These are phyloP conservation scores for Ascochyta viciae-villosae DNA, from an alignment of 2,329 filamentous ascomycete species.

Conservation along the genomic window DNA sequence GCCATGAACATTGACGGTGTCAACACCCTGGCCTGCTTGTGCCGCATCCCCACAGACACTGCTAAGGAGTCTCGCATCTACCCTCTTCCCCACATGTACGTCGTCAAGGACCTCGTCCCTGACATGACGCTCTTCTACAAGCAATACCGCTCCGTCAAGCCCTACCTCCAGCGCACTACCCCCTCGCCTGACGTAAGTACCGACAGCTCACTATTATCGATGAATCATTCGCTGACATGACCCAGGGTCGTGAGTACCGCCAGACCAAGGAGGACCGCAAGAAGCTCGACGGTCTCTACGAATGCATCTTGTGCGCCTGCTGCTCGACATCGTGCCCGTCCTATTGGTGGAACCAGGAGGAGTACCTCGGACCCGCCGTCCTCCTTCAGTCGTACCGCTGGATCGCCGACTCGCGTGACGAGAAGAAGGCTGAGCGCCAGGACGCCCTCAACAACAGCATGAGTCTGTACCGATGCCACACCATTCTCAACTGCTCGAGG, in stretches of 20 bases:
- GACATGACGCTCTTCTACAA: constrained; percentile 99
- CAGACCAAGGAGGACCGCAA: constrained; percentile 91
- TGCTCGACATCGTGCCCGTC: constrained; percentile 99
- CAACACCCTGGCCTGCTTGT: constrained; percentile 96
- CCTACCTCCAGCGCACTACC: constrained; percentile 91
- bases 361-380: constrained; percentile 96
- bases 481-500: constrained; percentile 97
- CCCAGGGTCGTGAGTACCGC: constrained; percentile 86
- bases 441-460: constrained; percentile 96
- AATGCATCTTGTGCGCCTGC: constrained; percentile 99
- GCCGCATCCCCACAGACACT: constrained; percentile 89
- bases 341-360: constrained; percentile 99
- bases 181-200: constrained; percentile 78
- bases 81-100: constrained; percentile 96
- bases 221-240: constrained; percentile 24
- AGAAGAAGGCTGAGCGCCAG: constrained; percentile 87
- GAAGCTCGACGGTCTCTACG: constrained; percentile 97
- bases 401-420: constrained; percentile 93
- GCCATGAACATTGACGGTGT: constrained; percentile 99
- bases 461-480: constrained; percentile 98
- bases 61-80: constrained; percentile 89
- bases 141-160: constrained; percentile 99
- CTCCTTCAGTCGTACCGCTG: constrained; percentile 98
- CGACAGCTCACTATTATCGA: not conserved
- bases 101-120: constrained; percentile 98